phyloP scores from a whole-genome alignment of 2,329 filamentous ascomycete species.

The Talaromyces sp. region DNA sequence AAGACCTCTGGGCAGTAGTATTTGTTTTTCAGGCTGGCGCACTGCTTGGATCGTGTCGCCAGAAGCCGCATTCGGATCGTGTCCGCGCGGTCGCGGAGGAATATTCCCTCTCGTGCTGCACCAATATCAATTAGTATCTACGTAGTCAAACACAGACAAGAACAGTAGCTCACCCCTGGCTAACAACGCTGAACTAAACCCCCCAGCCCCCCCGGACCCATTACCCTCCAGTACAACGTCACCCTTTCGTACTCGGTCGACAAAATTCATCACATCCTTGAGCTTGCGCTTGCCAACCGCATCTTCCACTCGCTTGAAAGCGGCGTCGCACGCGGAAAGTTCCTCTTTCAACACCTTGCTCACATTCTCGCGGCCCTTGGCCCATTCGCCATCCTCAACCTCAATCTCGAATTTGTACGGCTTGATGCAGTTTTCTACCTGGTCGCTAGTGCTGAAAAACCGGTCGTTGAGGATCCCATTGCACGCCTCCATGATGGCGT shows the following conservation, averaged over 20 bases:
- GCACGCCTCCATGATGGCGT: conserved; percentile 88
- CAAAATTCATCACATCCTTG: conserved; percentile 81
- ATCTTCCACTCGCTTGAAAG: conserved; percentile 69
- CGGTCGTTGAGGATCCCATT: conserved; percentile 86
- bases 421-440: conserved; percentile 98
- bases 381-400: conserved; percentile 85
- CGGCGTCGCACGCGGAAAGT: conserved; percentile 74
- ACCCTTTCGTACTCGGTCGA: conserved; percentile 83
- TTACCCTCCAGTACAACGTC: conserved; percentile 82
- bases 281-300: conserved; percentile 76
- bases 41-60: conserved; percentile 87
- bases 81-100: conserved; percentile 85
- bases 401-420: conserved; percentile 98
- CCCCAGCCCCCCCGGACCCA: conserved; percentile 77
- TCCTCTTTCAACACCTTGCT: conserved; percentile 78
- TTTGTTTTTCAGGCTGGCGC: conserved; percentile 76
- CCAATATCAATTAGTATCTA: conserved; percentile 12
- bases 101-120: conserved; percentile 82
- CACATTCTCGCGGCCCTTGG: conserved; percentile 76
- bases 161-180: conserved; percentile 58
- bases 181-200: conserved; percentile 85
- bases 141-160: conserved; percentile 7
- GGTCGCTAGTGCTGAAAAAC: conserved; percentile 94
- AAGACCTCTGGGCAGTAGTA: conserved; percentile 97
- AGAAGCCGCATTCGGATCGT: conserved; percentile 85